Evolutionary conservation across 805 yeast species (phyloP), one percentile per base, ranked within the genome.

Genomic region (Starmerella vaccinii): DNA sequence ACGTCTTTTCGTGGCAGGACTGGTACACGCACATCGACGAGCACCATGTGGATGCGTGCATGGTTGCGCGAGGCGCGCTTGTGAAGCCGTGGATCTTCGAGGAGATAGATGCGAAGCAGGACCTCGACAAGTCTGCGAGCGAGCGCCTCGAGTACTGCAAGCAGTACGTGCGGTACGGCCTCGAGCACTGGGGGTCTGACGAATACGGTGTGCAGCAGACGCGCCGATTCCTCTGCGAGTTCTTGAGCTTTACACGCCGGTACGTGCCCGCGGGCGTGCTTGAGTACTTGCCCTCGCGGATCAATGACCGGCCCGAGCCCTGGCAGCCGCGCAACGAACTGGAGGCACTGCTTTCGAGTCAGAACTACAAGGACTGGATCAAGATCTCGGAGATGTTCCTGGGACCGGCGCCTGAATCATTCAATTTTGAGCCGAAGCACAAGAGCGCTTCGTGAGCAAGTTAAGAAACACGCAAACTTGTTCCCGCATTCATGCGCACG

Each of bases 31-130:
- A 83, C 10, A 72, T 81, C 38, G 70, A 70, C 16, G 76, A 79
- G 44, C 76, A 76, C 27, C 83, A 84, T 21, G 80, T 90, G 51
- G 98, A 92, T 68, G 80, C 92, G 27, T 95, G 88, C 16, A 92
- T 94, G 97, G 86, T 92, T 49, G 98, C 97, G 2, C 77, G 99
- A 62, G 98, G 97, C 50, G 97, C 97, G 1, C 75, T 92, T 57
- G 89, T 92, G 65, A 92, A 92, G 68, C 99, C 99, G 32, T 92
- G 99, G 99, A 85, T 92, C 47, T 92, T 90, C 60, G 97, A 92
- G 70, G 99, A 92, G 68, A 77, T 92, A 50, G 94, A 90, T 52
- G 73, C 90, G 6, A 79, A 81, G 60, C 97, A 92, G 67, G 81
- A 87, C 65, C 68, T 92, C 55, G 99, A 92, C 66, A 92, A 90